Percentiles rank a stretch among this genome's conserved stretches.
phyloP scores from a whole-genome alignment of 495 filamentous ascomycete species.

The Neurospora hispaniola region DNA sequence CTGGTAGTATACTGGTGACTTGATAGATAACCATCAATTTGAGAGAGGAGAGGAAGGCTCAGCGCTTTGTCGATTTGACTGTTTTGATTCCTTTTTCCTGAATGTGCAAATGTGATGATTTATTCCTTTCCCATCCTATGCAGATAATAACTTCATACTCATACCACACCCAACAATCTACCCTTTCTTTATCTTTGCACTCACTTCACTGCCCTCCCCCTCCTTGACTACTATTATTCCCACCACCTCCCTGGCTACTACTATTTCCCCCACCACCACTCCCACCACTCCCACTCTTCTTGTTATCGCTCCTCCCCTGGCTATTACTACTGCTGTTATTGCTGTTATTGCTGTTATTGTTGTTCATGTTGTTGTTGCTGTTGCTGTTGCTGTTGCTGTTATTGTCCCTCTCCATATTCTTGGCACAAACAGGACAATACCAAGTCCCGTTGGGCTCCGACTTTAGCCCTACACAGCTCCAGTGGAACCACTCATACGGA shows the following conservation, averaged over 20 bases:
- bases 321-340: no score
- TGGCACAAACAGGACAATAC: conserved; percentile 78
- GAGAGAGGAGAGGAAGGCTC: no score
- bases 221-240: neutral
- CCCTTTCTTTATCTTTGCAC: no score
- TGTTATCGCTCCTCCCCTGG: neutral
- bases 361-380: no score
- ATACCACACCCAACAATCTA: no score
- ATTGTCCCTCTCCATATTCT: conserved; percentile 36
- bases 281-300: neutral
- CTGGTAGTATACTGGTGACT: neutral
- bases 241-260: neutral
- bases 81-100: neutral
- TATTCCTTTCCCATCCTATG: neutral
- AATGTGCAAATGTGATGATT: neutral
- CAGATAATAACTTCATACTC: neutral
- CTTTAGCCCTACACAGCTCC: conserved; percentile 84
- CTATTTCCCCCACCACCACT: neutral
- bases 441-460: conserved; percentile 83
- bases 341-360: no score
- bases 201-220: neutral
- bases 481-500: conserved; percentile 97
- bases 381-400: no score
- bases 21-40: no score
- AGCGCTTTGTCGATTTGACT: no score